Percentiles rank a stretch among this genome's conserved stretches.
phyloP scores from a whole-genome alignment of 2,329 filamentous ascomycete species.

The Fusarium bulbicola region DNA sequence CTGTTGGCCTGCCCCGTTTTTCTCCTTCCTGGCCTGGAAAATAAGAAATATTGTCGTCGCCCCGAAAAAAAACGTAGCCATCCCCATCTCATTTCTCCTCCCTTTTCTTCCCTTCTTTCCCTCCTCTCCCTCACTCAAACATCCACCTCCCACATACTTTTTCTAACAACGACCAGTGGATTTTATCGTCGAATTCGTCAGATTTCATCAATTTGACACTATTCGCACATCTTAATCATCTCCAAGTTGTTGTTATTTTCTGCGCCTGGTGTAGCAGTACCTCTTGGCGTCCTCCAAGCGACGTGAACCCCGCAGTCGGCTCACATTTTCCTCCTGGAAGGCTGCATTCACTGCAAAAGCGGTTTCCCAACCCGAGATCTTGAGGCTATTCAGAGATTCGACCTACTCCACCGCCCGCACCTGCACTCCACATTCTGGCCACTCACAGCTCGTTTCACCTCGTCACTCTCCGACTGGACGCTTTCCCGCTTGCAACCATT shows the following conservation, averaged over 20 bases:
- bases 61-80: constrained; percentile 61
- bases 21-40: constrained; percentile 52
- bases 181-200: constrained; percentile 40
- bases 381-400: constrained; percentile 54
- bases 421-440: constrained; percentile 36
- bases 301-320: constrained; percentile 32
- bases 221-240: constrained; percentile 48
- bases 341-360: constrained; percentile 18
- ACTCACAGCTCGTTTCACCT: constrained; percentile 39
- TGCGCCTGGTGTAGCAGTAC: constrained; percentile 45
- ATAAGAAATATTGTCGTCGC: constrained; percentile 55
- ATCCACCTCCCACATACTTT: constrained; percentile 43
- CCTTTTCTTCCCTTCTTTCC: constrained; percentile 35
- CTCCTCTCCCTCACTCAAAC: constrained; percentile 37
- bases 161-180: constrained; percentile 49
- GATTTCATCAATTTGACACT: constrained; percentile 56
- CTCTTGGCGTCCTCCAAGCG: constrained; percentile 38
- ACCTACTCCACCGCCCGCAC: constrained; percentile 37
- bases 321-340: constrained; percentile 37
- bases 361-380: constrained; percentile 36
- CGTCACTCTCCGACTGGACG: constrained; percentile 28
- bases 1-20: constrained; percentile 56
- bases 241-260: constrained; percentile 49
- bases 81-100: constrained; percentile 53
- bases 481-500: constrained; percentile 37